Evolutionary conservation across 331 rosid genomes (phyloP).

Genomic region (Saraca asoca): DNA sequence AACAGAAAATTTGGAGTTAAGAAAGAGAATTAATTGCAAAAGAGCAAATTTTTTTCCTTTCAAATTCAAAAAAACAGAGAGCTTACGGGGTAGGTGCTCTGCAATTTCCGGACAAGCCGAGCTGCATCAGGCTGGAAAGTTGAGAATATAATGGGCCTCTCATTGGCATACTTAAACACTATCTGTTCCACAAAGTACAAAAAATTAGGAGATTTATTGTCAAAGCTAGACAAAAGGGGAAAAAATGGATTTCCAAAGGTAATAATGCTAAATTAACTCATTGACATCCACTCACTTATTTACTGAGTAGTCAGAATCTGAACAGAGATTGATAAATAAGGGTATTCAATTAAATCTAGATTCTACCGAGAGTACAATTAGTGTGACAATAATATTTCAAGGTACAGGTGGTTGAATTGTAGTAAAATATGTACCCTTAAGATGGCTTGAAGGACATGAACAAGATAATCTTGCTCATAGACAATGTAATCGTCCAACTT

Average conservation of each 20-base stretch:
- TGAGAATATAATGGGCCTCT: slow-evolving; percentile 69
- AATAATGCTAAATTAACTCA: background rate
- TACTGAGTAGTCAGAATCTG: no score
- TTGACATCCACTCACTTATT: background rate
- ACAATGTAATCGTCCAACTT: slow-evolving; percentile 68
- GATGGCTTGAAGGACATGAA: slow-evolving; percentile 49
- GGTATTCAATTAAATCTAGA: no score
- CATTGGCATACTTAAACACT: slow-evolving; percentile 54
- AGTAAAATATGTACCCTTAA: slow-evolving; percentile 36
- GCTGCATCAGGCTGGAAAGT: slow-evolving; percentile 86
- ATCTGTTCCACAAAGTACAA: slow-evolving; percentile 46
- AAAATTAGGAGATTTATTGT: background rate
- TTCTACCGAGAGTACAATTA: no score
- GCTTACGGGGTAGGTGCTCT: slow-evolving; percentile 66
- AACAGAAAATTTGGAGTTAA: background rate
- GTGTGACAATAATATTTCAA: no score
- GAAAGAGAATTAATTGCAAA: background rate
- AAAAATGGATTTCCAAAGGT: background rate
- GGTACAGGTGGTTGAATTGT: background rate
- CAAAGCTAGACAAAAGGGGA: background rate
- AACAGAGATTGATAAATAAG: no score
- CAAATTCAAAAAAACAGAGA: background rate
- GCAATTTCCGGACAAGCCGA: slow-evolving; percentile 52
- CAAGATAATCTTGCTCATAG: slow-evolving; percentile 50
- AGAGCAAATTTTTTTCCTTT: background rate